Base-by-base conservation (phyloP, 148 eudicot species). In the Persicaria maculosa region DNA sequence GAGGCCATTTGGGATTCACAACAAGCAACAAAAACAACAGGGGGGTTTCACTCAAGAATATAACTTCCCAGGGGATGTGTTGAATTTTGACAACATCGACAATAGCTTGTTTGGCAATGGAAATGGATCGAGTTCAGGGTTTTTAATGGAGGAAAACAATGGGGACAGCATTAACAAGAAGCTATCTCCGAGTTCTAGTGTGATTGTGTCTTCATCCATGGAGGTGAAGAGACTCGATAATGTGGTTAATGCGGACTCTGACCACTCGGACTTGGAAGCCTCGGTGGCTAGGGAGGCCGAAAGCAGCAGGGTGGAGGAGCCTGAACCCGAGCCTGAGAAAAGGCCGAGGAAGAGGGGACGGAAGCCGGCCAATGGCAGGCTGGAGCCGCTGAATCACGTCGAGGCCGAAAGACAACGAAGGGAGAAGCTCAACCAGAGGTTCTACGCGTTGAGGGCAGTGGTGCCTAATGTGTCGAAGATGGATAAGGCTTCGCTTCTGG, bases 391-490 rank as follows among this genome's bases (percentile, higher is more conserved):
- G 40, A 91, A 93, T 67, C 98, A 93, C 45, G 98, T 93, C 0
- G 98, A 93, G 59, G 98, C 98, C 0, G 98, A 93, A 87, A 75
- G 98, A 57, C 97, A 91, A 72, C 79, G 98, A 53, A 76, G 98
- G 43, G 98, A 91, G 88, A 93, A 93, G 84, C 85, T 93, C 7
- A 93, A 93, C 76, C 98, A 93, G 73, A 85, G 82, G 46, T 93
- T 93, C 81, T 93, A 93, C 50, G 89, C 98, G 0, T 75, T 93
- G 0, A 59, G 98, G 40, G 98, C 97, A 0, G 97, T 93, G 0
- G 98, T 93, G n/a, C 98, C 98, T 0, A 93, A 93, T 45, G 98
- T 93, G 40, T 31, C 40, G 3, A 31, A 31, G 40, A 31, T 31
- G 40, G 40, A 31, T 31, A 31, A 31, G 40, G 40, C 40, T 31